phyloP scores from a whole-genome alignment of 2,329 filamentous ascomycete species.

The Aureobasidium sp. region DNA sequence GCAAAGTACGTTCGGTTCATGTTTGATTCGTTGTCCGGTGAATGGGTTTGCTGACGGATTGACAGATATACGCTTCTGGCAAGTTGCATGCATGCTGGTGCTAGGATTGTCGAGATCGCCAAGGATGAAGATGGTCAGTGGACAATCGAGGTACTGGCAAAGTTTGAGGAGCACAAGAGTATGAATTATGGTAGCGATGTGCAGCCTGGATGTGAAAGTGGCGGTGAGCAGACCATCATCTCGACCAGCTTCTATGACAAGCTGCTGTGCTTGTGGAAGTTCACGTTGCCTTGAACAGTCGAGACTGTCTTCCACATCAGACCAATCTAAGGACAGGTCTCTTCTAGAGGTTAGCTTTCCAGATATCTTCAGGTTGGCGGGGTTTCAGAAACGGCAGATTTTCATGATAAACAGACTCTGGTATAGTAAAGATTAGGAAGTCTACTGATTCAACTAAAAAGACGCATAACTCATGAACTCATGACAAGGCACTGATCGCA shows the following conservation, averaged over 20 bases:
- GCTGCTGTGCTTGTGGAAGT: constrained; percentile 59
- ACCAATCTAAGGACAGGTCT: neutral
- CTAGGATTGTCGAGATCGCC: constrained; percentile 52
- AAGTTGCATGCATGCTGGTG: constrained; percentile 90
- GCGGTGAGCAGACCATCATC: constrained; percentile 42
- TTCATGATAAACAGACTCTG: neutral
- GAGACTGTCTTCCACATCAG: neutral
- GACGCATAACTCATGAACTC: constrained; percentile 14
- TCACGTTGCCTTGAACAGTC: neutral
- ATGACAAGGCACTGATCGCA: constrained; percentile 11
- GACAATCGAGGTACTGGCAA: constrained; percentile 57
- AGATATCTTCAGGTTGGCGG: too few species aligned
- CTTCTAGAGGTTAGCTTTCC: too few species aligned
- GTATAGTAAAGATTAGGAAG: constrained; percentile 10
- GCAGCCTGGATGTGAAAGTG: constrained; percentile 33
- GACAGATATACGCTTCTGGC: constrained; percentile 55
- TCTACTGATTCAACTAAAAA: constrained; percentile 11
- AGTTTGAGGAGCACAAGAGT: constrained; percentile 79
- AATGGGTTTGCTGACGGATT: neutral
- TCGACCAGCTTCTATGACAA: constrained; percentile 75
- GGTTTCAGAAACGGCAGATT: too few species aligned
- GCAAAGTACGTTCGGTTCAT: too few species aligned
- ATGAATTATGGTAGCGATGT: constrained; percentile 92
- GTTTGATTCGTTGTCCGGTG: too few species aligned
- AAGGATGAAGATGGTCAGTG: constrained; percentile 40